phyloP scores from a whole-genome alignment of 495 filamentous ascomycete species.

The Sphaerosporella brunnea region DNA sequence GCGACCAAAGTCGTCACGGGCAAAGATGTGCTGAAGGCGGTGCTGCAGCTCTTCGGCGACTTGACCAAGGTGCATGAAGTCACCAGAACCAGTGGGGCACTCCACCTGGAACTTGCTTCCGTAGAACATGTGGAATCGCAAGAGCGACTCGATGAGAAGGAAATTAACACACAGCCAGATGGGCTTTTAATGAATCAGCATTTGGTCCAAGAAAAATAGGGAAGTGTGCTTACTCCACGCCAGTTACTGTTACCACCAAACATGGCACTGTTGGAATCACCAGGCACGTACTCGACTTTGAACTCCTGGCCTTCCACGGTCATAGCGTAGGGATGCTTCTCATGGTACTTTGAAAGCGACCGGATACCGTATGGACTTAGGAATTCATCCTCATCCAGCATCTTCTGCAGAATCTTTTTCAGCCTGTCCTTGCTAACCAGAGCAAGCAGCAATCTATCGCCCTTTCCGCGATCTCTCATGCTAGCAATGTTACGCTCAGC shows the following conservation, averaged over 20 bases:
- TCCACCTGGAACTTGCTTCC: slow-evolving; percentile 74
- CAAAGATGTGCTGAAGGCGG: slow-evolving; percentile 79
- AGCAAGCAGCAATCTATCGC: slow-evolving; percentile 63
- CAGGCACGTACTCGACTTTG: slow-evolving; percentile 74
- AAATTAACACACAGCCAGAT: slow-evolving; percentile 97
- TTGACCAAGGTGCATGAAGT: slow-evolving; percentile 88
- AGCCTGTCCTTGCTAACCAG: slow-evolving; percentile 81
- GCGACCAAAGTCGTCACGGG: slow-evolving; percentile 61
- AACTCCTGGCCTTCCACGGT: slow-evolving; percentile 85
- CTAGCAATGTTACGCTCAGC: slow-evolving; percentile 85
- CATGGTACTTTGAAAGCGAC: slow-evolving; percentile 83
- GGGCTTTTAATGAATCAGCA: slow-evolving; percentile 32
- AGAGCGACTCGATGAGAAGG: slow-evolving; percentile 76
- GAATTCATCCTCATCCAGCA: slow-evolving; percentile 91
- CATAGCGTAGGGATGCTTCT: slow-evolving; percentile 82
- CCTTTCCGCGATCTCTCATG: slow-evolving; percentile 75
- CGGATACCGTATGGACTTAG: slow-evolving; percentile 77
- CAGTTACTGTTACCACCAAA: slow-evolving; percentile 98
- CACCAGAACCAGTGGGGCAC: slow-evolving; percentile 83
- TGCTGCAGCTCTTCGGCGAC: slow-evolving; percentile 96
- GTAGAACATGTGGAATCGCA: slow-evolving; percentile 90
- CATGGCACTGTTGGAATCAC: slow-evolving; percentile 80
- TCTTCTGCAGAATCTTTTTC: slow-evolving; percentile 65
- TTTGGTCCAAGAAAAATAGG: slow-evolving; percentile 2
- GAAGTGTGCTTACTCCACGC: slow-evolving; percentile 36